These are phyloP conservation scores for Beauveria brongniartii DNA, from an alignment of 2,329 filamentous ascomycete species.

Conservation along the genomic window DNA sequence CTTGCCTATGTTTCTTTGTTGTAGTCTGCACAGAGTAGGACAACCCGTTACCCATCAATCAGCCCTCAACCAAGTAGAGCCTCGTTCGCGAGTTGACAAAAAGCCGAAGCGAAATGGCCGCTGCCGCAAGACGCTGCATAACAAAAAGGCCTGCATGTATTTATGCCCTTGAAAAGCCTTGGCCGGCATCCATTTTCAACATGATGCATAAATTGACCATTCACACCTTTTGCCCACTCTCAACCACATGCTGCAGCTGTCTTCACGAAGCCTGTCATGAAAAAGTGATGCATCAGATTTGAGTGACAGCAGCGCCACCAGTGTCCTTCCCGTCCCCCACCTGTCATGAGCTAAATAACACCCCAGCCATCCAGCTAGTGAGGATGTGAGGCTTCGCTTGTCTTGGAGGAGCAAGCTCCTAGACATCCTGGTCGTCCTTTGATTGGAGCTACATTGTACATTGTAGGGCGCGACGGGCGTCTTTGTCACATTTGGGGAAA, in stretches of 20 bases:
- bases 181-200: background rate
- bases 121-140: background rate
- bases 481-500: background rate
- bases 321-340: background rate
- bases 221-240: background rate
- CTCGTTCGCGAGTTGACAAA: background rate
- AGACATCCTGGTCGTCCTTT: background rate
- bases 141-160: background rate
- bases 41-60: no score
- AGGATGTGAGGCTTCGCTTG: no score
- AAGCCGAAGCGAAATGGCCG: background rate
- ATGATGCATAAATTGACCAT: background rate
- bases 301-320: background rate
- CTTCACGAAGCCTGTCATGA: background rate
- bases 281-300: background rate
- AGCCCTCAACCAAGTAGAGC: no score
- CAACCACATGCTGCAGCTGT: background rate
- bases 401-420: no score
- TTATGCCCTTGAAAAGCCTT: background rate
- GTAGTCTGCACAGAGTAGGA: no score
- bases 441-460: background rate
- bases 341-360: background rate
- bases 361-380: no score
- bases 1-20: no score
- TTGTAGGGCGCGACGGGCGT: background rate